These are phyloP conservation scores for Avena sativa DNA, from an alignment of 176 grass and related monocot species.

Conservation along the genomic window DNA sequence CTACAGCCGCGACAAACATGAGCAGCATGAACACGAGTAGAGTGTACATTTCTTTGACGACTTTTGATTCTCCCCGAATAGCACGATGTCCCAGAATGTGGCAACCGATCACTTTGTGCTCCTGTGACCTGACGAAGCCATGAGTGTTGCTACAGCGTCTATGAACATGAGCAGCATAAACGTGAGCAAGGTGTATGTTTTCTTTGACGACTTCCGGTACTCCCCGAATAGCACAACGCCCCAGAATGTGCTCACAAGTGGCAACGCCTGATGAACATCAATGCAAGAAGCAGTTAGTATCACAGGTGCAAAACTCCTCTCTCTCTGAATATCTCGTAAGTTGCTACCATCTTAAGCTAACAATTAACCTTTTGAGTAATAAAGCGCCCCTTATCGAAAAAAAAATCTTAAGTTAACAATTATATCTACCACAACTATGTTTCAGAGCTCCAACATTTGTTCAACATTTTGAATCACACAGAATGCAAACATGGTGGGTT, in stretches of 20 bases:
- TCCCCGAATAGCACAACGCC: constrained; percentile 74
- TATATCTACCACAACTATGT: background rate
- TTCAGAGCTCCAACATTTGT: background rate
- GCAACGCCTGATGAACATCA: constrained; percentile 64
- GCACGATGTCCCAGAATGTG: constrained; percentile 67
- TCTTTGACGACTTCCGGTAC: constrained; percentile 67
- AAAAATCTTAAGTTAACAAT: background rate
- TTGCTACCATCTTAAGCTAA: background rate
- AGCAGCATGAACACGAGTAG: constrained; percentile 69
- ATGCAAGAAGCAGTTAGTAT: constrained; percentile 22
- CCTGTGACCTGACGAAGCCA: constrained; percentile 12
- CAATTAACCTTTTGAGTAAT: background rate
- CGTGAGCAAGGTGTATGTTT: constrained; percentile 69
- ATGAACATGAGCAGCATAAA: constrained; percentile 92
- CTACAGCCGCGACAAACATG: constrained; percentile 60
- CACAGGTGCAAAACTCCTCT: background rate
- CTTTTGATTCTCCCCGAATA: constrained; percentile 64
- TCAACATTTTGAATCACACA: background rate
- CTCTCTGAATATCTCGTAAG: background rate
- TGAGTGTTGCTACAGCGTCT: constrained; percentile 43
- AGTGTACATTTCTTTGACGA: constrained; percentile 56
- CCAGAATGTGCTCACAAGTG: constrained; percentile 91
- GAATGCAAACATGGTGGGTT: background rate
- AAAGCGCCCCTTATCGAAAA: too few relatives aligned
- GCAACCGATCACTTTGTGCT: constrained; percentile 9